phyloP scores from a whole-genome alignment of 352 stramenopile species.

The Plasmopara viticola region DNA sequence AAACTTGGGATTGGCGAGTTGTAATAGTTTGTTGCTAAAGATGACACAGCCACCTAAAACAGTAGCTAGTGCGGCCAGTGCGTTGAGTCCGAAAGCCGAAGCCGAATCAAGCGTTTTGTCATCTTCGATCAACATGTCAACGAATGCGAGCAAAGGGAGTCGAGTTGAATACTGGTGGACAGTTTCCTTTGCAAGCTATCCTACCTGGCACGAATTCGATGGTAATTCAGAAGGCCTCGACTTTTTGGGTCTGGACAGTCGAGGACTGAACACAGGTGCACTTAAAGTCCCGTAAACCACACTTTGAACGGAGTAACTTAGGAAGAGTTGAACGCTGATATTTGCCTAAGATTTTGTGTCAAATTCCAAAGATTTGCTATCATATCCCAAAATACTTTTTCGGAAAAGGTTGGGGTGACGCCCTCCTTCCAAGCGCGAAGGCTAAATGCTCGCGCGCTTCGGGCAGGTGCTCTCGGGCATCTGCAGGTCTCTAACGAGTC shows the following conservation, averaged over 20 bases:
- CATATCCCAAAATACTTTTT: too few species aligned
- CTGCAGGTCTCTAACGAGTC: too few species aligned
- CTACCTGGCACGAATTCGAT: slow-evolving; percentile 1
- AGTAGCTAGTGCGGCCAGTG: slow-evolving; percentile 47
- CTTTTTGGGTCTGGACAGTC: slow-evolving; percentile 11
- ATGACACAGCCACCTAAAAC: slow-evolving; percentile 60
- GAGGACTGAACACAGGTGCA: slow-evolving; percentile 21
- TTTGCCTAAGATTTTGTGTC: background rate
- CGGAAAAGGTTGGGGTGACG: too few species aligned
- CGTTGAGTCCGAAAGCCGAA: slow-evolving; percentile 48
- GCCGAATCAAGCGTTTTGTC: slow-evolving; percentile 24
- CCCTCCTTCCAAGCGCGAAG: too few species aligned
- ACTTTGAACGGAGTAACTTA: background rate
- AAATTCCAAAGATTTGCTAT: too few species aligned
- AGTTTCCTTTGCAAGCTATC: background rate
- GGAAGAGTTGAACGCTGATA: background rate
- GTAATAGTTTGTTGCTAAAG: slow-evolving; percentile 62
- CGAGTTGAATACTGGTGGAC: slow-evolving; percentile 19
- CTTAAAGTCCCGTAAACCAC: slow-evolving; percentile 4
- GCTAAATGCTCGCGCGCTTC: too few species aligned
- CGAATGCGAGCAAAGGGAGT: slow-evolving; percentile 7
- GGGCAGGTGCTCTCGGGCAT: too few species aligned
- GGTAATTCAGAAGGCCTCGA: slow-evolving; percentile 19
- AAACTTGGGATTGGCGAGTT: slow-evolving; percentile 47
- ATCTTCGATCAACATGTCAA: slow-evolving; percentile 27